Evolutionary conservation across 371 early-diverging fungal species (phyloP).

Genomic region (Mucor irregularis): DNA sequence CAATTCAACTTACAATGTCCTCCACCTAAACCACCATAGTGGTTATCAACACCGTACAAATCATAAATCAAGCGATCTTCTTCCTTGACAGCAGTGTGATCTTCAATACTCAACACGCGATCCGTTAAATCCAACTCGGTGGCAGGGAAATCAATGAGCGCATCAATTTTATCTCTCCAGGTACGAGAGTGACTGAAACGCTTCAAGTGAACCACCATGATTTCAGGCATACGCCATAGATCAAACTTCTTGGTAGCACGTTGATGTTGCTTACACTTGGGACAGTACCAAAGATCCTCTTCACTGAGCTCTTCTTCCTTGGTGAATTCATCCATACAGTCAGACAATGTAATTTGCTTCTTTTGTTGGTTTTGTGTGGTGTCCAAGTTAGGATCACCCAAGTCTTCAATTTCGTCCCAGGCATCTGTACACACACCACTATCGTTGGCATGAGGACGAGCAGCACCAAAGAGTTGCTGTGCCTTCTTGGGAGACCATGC

Average conservation of each 20-base stretch:
- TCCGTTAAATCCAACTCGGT: conserved; percentile 68
- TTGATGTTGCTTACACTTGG: conserved; percentile 78
- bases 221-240: conserved; percentile 84
- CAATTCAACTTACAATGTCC: conserved; percentile 82
- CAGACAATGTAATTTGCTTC: conserved; percentile 59
- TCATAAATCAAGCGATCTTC: conserved; percentile 69
- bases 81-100: not conserved
- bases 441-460: not conserved
- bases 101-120: conserved; percentile 31
- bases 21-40: conserved; percentile 91
- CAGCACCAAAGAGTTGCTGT: conserved; percentile 29
- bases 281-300: conserved; percentile 85
- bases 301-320: conserved; percentile 82
- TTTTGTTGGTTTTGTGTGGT: conserved; percentile 12
- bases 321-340: conserved; percentile 81
- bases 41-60: conserved; percentile 85
- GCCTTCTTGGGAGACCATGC: conserved; percentile 30
- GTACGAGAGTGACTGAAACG: conserved; percentile 79
- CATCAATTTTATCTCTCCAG: conserved; percentile 86
- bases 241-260: conserved; percentile 85
- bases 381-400: conserved; percentile 24
- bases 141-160: conserved; percentile 79
- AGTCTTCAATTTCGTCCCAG: conserved; percentile 28
- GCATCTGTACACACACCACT: conserved; percentile 23
- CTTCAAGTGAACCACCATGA: conserved; percentile 90